Conservation (phyloP, 495 filamentous ascomycete species). For the Staphylotrichum longicolle region DNA sequence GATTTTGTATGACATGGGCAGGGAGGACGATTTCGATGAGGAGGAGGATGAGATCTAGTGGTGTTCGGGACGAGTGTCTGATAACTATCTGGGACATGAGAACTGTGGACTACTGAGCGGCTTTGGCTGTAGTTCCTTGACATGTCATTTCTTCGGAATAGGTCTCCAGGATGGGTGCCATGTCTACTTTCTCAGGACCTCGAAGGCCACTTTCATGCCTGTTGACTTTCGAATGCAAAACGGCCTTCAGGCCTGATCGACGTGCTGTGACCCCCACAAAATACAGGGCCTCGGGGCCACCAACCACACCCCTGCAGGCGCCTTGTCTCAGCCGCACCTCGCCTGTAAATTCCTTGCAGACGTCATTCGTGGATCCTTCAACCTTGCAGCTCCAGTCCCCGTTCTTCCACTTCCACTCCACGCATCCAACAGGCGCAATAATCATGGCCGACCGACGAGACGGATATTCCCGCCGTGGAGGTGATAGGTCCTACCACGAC, state of each 20-base stretch:
- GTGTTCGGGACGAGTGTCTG: too few species aligned
- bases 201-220: too few species aligned
- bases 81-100: too few species aligned
- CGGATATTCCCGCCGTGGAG: constrained; percentile 29
- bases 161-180: too few species aligned
- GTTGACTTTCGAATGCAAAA: too few species aligned
- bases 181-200: too few species aligned
- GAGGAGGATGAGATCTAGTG: constrained; percentile 92
- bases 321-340: constrained; percentile 24
- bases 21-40: constrained; percentile 97
- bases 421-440: neutral
- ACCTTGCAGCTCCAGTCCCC: neutral
- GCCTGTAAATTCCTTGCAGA: constrained; percentile 24
- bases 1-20: constrained; percentile 94
- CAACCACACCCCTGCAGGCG: neutral
- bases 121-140: too few species aligned
- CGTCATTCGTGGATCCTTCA: constrained; percentile 19
- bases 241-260: too few species aligned
- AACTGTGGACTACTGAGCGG: too few species aligned
- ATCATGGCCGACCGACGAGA: constrained; percentile 31
- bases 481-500: constrained; percentile 28
- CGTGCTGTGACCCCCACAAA: neutral
- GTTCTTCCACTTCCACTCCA: neutral
- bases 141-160: too few species aligned
- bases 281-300: neutral